Evolutionary conservation across 148 eudicot species (phyloP).

Genomic region (Diospyros lotus): DNA sequence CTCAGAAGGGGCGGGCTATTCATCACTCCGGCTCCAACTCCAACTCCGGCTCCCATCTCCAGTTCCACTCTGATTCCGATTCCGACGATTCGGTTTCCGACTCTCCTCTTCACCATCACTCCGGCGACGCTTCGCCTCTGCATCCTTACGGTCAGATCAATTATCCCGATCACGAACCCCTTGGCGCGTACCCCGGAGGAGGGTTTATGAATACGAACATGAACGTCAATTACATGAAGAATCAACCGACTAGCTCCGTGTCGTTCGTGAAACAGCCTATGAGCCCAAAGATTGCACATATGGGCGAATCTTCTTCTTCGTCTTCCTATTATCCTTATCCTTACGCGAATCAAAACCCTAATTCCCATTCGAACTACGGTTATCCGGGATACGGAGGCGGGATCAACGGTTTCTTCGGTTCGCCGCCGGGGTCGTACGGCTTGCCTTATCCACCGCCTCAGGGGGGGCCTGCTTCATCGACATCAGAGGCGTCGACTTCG

Average conservation of each 20-base stretch:
- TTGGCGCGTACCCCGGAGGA: slow-evolving; percentile 9
- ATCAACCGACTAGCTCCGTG: slow-evolving; percentile 58
- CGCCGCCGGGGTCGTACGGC: slow-evolving; percentile 20
- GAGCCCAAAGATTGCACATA: slow-evolving; percentile 37
- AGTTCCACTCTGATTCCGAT: slow-evolving; percentile 48
- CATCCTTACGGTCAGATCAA: slow-evolving; percentile 22
- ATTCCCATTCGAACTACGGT: slow-evolving; percentile 21
- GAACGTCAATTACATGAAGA: slow-evolving; percentile 71
- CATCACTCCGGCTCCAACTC: slow-evolving; percentile 35
- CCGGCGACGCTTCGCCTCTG: slow-evolving; percentile 10
- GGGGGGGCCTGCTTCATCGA: slow-evolving; percentile 1
- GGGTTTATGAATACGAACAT: slow-evolving; percentile 22
- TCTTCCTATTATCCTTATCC: slow-evolving; percentile 34
- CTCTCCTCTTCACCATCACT: slow-evolving; percentile 35
- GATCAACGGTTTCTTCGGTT: slow-evolving; percentile 23
- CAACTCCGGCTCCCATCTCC: slow-evolving; percentile 52
- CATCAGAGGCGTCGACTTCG: slow-evolving; percentile 30
- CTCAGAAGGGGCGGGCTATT: slow-evolving; percentile 3
- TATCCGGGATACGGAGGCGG: slow-evolving; percentile 31
- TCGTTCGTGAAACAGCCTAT: slow-evolving; percentile 59
- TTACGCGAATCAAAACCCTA: slow-evolving; percentile 25
- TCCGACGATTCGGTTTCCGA: slow-evolving; percentile 28
- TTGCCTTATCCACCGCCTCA: slow-evolving; percentile 12
- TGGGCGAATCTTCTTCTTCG: slow-evolving; percentile 46
- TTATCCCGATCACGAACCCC: slow-evolving; percentile 19